Base-by-base conservation (phyloP, 2,329 filamentous ascomycete species). In the Cladosporium sp. region DNA sequence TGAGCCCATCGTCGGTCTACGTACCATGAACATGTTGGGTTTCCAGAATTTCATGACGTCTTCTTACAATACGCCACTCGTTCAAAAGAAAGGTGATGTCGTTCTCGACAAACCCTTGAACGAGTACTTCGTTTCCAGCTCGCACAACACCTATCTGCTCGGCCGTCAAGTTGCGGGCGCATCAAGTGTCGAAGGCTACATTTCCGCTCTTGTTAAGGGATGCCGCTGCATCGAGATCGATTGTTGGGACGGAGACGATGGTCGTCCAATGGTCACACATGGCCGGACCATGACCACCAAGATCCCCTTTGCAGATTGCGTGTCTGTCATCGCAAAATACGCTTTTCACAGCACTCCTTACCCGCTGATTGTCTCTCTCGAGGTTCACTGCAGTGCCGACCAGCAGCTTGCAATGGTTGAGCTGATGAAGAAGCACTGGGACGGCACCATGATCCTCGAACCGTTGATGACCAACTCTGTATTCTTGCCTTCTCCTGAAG, bases 41-140 rank as follows among this genome's bases (percentile, higher is more conserved):
- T 89, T 99, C 60, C 82, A 88, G 22, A 82, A 82, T 9, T 95
- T 86, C 62, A 73, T 96, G 11, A 80, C 84, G 12, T 95, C 89
- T 0, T 80, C 54, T 4, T 54, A 65, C 50, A 65, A 61, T 30
- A 51, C 56, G 6, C 62, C 64, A 7, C 54, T 64, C 9, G 38
- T 51, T 9, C 51, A 56, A 13, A 52, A 51, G 39, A 62, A 58
- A 36, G 54, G 51, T 34, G 62, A 66, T 24, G 58, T 60, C 9
- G 60, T 39, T 79, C 81, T 96, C 49, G 84, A 95, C 64, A 83
- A 88, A 19, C 93, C 93, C 0, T 75, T 97, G 67, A 96, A 95
- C 66, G 92, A 97, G 66, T 99, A 99, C 70, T 96, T 90, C 74
- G 93, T 99, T 58, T 97, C 92, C 1, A 96, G 91, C 73, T 97